phyloP scores from a whole-genome alignment of 768 basidiomycete species.

The Fomitopsis pulvina region DNA sequence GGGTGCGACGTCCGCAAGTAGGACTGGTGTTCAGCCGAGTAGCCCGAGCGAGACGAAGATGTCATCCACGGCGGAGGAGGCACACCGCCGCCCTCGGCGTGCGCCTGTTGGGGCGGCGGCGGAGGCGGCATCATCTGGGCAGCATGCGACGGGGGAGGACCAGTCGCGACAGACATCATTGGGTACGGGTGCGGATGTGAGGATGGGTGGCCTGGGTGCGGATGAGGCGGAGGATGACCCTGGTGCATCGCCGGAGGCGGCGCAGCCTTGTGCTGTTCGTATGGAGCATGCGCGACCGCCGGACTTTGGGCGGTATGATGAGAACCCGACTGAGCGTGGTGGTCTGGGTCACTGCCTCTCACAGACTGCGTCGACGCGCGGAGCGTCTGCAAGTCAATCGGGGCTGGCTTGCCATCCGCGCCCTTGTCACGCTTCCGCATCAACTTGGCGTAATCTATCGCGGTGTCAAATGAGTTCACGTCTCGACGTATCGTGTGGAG shows the following conservation, averaged over 20 bases:
- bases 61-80: slow-evolving; percentile 20
- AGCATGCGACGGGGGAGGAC: slow-evolving; percentile 6
- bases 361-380: slow-evolving; percentile 46
- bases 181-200: slow-evolving; percentile 17
- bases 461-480: neutral
- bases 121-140: slow-evolving; percentile 20
- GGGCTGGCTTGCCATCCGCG: slow-evolving; percentile 44
- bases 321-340: slow-evolving; percentile 6
- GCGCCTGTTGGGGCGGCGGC: slow-evolving; percentile 11
- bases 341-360: slow-evolving; percentile 14
- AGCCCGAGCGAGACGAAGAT: slow-evolving; percentile 7
- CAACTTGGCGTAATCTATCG: slow-evolving; percentile 73
- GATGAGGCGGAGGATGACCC: neutral
- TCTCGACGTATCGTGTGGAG: slow-evolving; percentile 5
- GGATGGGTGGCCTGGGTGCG: neutral
- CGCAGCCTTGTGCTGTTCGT: slow-evolving; percentile 12
- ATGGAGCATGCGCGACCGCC: slow-evolving; percentile 7
- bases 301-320: slow-evolving; percentile 5
- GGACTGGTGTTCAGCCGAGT: slow-evolving; percentile 32
- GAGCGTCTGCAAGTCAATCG: slow-evolving; percentile 70
- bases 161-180: slow-evolving; percentile 13
- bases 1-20: slow-evolving; percentile 41
- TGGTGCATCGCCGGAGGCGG: slow-evolving; percentile 4
- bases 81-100: slow-evolving; percentile 11
- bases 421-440: slow-evolving; percentile 74